These are phyloP conservation scores for Panellus pusillus DNA, from an alignment of 768 basidiomycete species.

Conservation along the genomic window DNA sequence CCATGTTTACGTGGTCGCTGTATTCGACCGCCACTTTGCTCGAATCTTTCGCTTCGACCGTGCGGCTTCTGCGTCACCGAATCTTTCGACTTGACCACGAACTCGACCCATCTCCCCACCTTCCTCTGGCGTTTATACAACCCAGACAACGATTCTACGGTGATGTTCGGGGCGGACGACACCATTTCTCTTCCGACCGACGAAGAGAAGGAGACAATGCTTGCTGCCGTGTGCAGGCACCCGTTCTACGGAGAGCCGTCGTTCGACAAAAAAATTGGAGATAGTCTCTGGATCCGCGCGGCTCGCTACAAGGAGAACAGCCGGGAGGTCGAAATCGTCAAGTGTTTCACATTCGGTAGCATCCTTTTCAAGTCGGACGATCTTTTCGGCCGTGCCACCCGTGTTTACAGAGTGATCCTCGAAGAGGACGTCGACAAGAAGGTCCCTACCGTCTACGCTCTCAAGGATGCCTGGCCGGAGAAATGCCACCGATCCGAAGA, in stretches of 20 bases:
- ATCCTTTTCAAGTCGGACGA: not conserved
- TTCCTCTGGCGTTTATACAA: slow-evolving; percentile 11
- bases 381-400: slow-evolving; percentile 10
- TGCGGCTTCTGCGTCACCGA: slow-evolving; percentile 4
- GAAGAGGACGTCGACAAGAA: not conserved
- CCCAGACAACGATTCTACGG: not conserved
- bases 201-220: not conserved
- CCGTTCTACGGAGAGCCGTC: not conserved
- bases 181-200: not conserved
- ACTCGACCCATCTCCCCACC: not conserved
- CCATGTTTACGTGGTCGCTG: not conserved
- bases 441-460: not conserved
- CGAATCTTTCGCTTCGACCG: slow-evolving; percentile 14
- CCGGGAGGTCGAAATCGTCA: not conserved
- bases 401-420: slow-evolving; percentile 7
- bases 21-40: not conserved
- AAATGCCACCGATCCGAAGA: slow-evolving; percentile 3
- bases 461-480: slow-evolving; percentile 16
- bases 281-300: slow-evolving; percentile 1
- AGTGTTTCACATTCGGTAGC: slow-evolving; percentile 2
- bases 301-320: not conserved
- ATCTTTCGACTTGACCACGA: not conserved
- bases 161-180: slow-evolving; percentile 2
- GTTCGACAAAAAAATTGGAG: not conserved
- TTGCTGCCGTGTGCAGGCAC: not conserved